Evolutionary conservation across 768 basidiomycete species (phyloP).

Genomic region (Antrodiella citrinella): DNA sequence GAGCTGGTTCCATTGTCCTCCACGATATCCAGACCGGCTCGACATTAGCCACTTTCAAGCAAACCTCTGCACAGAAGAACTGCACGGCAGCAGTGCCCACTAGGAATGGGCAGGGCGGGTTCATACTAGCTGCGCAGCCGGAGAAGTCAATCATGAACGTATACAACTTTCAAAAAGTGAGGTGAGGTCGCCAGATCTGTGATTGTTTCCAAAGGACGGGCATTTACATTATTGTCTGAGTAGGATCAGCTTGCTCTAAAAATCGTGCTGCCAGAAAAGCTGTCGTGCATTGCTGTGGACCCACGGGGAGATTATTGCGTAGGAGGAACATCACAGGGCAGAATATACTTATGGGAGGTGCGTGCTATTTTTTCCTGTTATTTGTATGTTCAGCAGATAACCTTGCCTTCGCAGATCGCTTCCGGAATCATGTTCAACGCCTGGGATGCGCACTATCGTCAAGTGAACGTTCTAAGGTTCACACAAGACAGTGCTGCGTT

Average conservation of each 20-base stretch:
- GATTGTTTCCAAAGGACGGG: background rate
- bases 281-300: conserved; percentile 75
- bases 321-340: conserved; percentile 81
- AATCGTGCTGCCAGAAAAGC: conserved; percentile 83
- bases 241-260: conserved; percentile 88
- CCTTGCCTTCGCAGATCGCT: conserved; percentile 47
- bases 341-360: conserved; percentile 96
- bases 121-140: conserved; percentile 77
- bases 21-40: conserved; percentile 80
- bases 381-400: too few relatives aligned
- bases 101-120: conserved; percentile 66
- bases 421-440: conserved; percentile 91
- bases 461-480: conserved; percentile 76
- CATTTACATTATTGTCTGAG: background rate
- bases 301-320: conserved; percentile 69
- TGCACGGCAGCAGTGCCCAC: conserved; percentile 68
- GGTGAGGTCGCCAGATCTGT: conserved; percentile 9
- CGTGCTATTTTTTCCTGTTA: conserved; percentile 23
- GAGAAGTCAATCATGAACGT: conserved; percentile 87
- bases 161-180: conserved; percentile 90
- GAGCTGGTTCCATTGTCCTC: conserved; percentile 58
- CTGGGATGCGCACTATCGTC: conserved; percentile 95
- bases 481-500: conserved; percentile 74
- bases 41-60: conserved; percentile 81
- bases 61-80: conserved; percentile 56